Percentiles rank a stretch among this genome's conserved stretches.
Conservation (phyloP, 2,329 filamentous ascomycete species). For the Rachicladosporium sp. region DNA sequence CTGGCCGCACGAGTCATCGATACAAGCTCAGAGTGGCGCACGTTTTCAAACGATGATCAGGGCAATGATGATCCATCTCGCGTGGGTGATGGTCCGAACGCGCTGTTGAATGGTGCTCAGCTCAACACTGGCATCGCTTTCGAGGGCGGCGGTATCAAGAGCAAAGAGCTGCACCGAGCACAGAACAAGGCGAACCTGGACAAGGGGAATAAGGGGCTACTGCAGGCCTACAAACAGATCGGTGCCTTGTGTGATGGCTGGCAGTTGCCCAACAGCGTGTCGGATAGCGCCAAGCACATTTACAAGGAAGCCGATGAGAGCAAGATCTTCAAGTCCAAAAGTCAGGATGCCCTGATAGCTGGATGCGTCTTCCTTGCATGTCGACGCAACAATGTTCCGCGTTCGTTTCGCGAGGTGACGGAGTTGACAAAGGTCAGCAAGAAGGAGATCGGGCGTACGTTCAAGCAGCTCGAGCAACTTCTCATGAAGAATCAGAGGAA, state of each 20-base stretch:
- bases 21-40: slow-evolving; percentile 94
- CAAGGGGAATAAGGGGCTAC: slow-evolving; percentile 69
- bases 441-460: slow-evolving; percentile 93
- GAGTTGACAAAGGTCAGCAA: slow-evolving; percentile 86
- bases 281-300: slow-evolving; percentile 84
- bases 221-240: slow-evolving; percentile 80
- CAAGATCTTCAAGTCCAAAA: slow-evolving; percentile 90
- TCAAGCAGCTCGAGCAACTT: slow-evolving; percentile 86
- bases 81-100: slow-evolving; percentile 89
- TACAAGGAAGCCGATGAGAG: slow-evolving; percentile 91
- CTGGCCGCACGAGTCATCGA: slow-evolving; percentile 87
- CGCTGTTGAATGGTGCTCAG: slow-evolving; percentile 79
- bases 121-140: slow-evolving; percentile 81
- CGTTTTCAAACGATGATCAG: slow-evolving; percentile 96
- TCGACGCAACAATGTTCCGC: slow-evolving; percentile 72
- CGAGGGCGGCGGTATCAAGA: slow-evolving; percentile 58
- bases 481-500: slow-evolving; percentile 54
- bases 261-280: slow-evolving; percentile 65
- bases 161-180: slow-evolving; percentile 65
- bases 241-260: slow-evolving; percentile 75
- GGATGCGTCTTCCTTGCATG: slow-evolving; percentile 97
- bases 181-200: slow-evolving; percentile 73
- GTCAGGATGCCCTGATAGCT: slow-evolving; percentile 83
- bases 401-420: slow-evolving; percentile 91
- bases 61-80: slow-evolving; percentile 92